Evolutionary conservation across 305 asterid species (phyloP), one percentile per base, ranked within the genome.

Genomic region (Fraxinus nigra): DNA sequence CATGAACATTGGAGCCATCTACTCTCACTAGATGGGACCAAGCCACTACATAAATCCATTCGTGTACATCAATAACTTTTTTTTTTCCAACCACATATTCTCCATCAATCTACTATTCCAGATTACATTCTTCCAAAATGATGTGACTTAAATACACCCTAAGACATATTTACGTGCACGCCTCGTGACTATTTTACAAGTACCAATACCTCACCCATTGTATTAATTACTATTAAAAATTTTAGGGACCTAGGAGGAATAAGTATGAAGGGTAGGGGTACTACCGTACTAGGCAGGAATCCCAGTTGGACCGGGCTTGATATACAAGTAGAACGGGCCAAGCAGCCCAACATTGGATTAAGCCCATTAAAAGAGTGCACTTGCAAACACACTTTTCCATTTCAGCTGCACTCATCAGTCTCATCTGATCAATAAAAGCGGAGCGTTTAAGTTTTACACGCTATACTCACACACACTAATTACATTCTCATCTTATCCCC

Each of bases 401-500:
- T 51, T 4, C 63, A n/a, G 22, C 22, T 51, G 63, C 63, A 5
- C 20, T 22, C 72, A n/a, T n/a, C n/a, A n/a, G n/a, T n/a, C n/a
- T n/a, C n/a, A 3, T 46, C 59, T 4, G 59, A 63, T 63, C 72
- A 3, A 63, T 63, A 63, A 63, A 63, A 63, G 48, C 48, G 48
- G 3, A 40, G 48, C 13, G 14, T 40, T 9, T 40, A 2, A 40
- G 48, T 40, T 40, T 40, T 40, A 40, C 34, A 4, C 72, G 11
- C n/a, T 24, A 10, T 63, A 2, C 14, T 20, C 5, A 9, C 70
- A 9, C 3, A 67, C n/a, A 28, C 74, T 3, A 9, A 65, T 13
- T 9, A 4, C 38, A 1, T 37, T 0, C 79, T 75, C 82, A 51
- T 87, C 92, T 82, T 85, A 82, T 89, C 91, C 76, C 89, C 84